Evolutionary conservation across 2,329 filamentous ascomycete genomes (phyloP), one percentile per base, ranked within the genome.

Genomic region (Myriosclerotinia scirpicola): DNA sequence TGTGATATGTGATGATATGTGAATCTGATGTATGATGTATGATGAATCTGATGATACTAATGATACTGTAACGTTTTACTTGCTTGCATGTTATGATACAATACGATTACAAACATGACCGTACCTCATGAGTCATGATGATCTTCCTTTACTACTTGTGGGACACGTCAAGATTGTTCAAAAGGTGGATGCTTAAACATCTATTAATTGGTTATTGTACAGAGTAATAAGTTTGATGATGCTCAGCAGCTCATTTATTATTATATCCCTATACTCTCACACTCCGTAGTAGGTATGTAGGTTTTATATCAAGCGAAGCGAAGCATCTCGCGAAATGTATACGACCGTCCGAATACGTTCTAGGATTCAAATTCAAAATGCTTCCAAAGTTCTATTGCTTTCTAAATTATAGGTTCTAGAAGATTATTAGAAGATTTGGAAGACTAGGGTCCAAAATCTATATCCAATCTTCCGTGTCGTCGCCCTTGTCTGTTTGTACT

Each of bases 391-490:
- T 50, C 42, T 42, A 50, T 50, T 60, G 44, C 54, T 65, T 65
- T 34, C 30, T 34, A 34, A 34, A 6, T 34, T 34, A 34, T 34
- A 34, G 6, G 30, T 34, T 34, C 30, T 34, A 34, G 30, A 34
- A 34, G 30, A 34, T 34, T 34, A 34, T 54, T 65, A 65, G 63
- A 65, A 65, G 63, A 50, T 3, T 26, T 50, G 26, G 40, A 55
- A 50, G 38, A 64, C 50, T 59, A 54, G 54, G 46, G 46, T 44
- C 46, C 36, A 30, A 15, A 59, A 8, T 50, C 54, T 34, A 52
- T 54, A 26, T 30, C 36, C 50, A 40, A 54, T 40, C 34, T 53
- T 34, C 48, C 63, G 44, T 60, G 34, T 54, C 14, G 34, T 54
- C 14, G 46, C 54, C 42, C 56, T 34, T 58, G 54, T 26, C 42